Percentiles rank a stretch among this genome's conserved stretches.
These are phyloP conservation scores for Craterostigma plantagineum DNA, from an alignment of 257 asterid genomes.

Conservation along the genomic window DNA sequence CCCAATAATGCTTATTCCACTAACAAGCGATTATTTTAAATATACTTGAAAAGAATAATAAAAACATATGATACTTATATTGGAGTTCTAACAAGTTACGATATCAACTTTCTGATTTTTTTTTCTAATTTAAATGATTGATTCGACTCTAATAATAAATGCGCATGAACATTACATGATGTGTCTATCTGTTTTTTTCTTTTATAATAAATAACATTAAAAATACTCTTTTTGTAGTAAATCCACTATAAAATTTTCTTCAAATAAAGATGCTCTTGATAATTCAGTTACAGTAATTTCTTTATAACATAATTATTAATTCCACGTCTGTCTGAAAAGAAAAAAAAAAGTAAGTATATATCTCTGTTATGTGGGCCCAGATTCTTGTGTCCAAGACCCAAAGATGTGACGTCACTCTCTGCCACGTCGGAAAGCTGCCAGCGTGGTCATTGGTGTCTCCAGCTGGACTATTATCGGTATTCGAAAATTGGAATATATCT, in stretches of 20 bases:
- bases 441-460: constrained; percentile 19
- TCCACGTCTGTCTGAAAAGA: not conserved
- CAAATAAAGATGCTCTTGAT: no score
- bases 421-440: constrained; percentile 38
- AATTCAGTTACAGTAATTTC: not conserved
- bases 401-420: constrained; percentile 17
- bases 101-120: no score
- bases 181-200: no score
- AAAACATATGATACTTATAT: no score
- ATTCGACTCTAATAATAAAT: no score
- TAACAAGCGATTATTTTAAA: constrained; percentile 2
- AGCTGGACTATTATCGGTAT: constrained; percentile 20
- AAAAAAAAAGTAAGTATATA: constrained; percentile 2
- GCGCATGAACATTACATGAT: no score
- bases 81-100: no score
- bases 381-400: constrained; percentile 10
- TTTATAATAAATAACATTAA: no score
- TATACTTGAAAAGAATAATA: no score
- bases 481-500: not conserved
- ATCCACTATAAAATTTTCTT: no score
- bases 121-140: no score
- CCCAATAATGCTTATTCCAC: constrained; percentile 14
- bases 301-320: not conserved
- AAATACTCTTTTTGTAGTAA: no score
- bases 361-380: not conserved